A percentile compares a stretch with the other conserved stretches of the same genome.
Conservation (phyloP, 2,329 filamentous ascomycete genomes). For the Trichophyton rubrum region DNA sequence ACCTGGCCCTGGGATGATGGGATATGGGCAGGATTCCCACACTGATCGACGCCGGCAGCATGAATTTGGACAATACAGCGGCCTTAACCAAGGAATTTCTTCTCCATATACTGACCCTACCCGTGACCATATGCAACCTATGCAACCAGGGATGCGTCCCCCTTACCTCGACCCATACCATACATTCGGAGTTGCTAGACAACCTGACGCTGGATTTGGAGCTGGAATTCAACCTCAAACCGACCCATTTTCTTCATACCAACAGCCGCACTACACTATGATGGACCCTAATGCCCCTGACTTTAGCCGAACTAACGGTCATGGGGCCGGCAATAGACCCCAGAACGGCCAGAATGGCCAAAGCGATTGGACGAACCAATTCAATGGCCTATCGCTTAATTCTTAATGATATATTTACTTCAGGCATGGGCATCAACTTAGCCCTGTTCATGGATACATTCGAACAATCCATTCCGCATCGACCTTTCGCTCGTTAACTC, state of each 20-base stretch:
- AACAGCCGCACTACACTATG: slow-evolving; percentile 24
- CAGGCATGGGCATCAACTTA: background rate
- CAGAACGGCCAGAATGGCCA: slow-evolving; percentile 12
- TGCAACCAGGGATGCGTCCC: slow-evolving; percentile 17
- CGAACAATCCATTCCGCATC: background rate
- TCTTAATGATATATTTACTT: slow-evolving; percentile 24
- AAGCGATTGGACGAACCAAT: slow-evolving; percentile 50
- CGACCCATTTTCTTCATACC: slow-evolving; percentile 28
- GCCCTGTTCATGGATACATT: background rate
- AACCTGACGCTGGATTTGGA: slow-evolving; percentile 24
- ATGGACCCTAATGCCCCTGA: slow-evolving; percentile 27
- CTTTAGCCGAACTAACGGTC: slow-evolving; percentile 18
- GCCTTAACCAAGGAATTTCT: slow-evolving; percentile 12
- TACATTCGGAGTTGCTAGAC: slow-evolving; percentile 22
- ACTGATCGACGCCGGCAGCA: slow-evolving; percentile 32
- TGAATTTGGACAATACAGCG: slow-evolving; percentile 22
- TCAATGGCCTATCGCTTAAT: slow-evolving; percentile 62
- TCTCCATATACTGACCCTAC: slow-evolving; percentile 12
- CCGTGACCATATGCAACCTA: slow-evolving; percentile 20
- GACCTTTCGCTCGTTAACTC: background rate
- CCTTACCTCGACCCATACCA: slow-evolving; percentile 29
- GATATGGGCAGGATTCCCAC: slow-evolving; percentile 34
- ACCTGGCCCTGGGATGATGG: slow-evolving; percentile 30
- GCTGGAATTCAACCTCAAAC: slow-evolving; percentile 18
- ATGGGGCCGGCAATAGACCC: slow-evolving; percentile 27